A percentile compares a stretch with the other conserved stretches of the same genome.
phyloP scores from a whole-genome alignment of 768 basidiomycete species.

The Tricholoma hemisulphureum region DNA sequence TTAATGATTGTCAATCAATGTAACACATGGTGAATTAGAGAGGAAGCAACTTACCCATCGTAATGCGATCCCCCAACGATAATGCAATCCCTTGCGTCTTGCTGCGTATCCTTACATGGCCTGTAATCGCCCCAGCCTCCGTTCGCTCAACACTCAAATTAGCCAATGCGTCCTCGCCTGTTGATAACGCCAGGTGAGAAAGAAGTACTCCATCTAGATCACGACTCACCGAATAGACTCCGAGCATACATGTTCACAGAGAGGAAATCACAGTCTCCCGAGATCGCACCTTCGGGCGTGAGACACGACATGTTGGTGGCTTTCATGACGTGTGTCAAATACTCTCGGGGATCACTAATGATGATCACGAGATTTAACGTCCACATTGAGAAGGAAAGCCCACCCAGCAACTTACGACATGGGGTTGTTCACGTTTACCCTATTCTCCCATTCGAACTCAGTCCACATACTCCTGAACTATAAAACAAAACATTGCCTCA shows the following conservation, averaged over 20 bases:
- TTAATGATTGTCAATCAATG: background rate
- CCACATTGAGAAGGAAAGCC: conserved; percentile 1
- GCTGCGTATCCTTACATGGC: conserved; percentile 93
- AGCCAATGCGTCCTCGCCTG: conserved; percentile 94
- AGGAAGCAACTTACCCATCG: conserved; percentile 44
- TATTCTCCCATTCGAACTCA: conserved; percentile 99
- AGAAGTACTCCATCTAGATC: background rate
- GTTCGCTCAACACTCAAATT: conserved; percentile 91
- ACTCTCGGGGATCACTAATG: conserved; percentile 76
- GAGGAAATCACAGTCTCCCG: conserved; percentile 95
- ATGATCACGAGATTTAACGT: background rate
- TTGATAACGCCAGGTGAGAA: background rate
- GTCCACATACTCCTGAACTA: conserved; percentile 99
- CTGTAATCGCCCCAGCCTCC: conserved; percentile 76
- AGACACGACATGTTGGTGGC: conserved; percentile 97
- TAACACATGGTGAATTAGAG: background rate
- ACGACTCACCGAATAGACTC: conserved; percentile 82
- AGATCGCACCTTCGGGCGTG: conserved; percentile 91
- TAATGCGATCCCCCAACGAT: conserved; percentile 89
- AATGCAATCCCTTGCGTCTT: conserved; percentile 98
- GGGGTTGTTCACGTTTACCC: conserved; percentile 87
- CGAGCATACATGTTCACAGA: conserved; percentile 96
- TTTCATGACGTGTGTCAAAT: conserved; percentile 93
- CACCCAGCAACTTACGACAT: conserved; percentile 64
- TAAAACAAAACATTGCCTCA: background rate